phyloP scores from a whole-genome alignment of 805 yeast genomes.

The Spencermartinsiella europaea region DNA sequence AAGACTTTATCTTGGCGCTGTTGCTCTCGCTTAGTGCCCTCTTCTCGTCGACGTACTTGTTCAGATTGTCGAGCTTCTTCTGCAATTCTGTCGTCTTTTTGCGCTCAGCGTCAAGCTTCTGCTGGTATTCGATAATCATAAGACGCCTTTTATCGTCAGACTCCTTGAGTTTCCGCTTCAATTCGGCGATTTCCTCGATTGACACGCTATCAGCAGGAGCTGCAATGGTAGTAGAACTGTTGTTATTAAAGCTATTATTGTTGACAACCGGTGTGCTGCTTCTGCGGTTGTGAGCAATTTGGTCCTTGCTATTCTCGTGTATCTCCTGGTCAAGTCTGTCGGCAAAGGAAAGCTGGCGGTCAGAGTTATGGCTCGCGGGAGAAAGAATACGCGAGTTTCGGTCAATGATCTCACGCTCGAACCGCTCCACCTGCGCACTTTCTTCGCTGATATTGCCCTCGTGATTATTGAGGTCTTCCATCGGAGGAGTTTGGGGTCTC shows the following conservation, averaged over 20 bases:
- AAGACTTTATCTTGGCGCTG: constrained; percentile 13
- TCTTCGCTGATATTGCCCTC: neutral
- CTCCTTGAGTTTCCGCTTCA: constrained; percentile 14
- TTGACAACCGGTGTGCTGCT: neutral
- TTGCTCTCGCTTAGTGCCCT: neutral
- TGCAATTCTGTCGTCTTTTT: constrained; percentile 17
- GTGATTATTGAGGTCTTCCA: neutral
- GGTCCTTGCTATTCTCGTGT: neutral
- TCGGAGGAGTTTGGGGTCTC: neutral
- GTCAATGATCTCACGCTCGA: neutral
- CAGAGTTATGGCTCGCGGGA: neutral
- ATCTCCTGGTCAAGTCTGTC: neutral
- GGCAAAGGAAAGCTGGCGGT: neutral
- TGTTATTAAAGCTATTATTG: too few species aligned
- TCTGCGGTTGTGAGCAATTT: neutral
- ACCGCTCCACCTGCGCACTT: neutral
- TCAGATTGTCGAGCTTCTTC: constrained; percentile 12
- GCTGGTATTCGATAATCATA: constrained; percentile 20
- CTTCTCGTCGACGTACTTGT: constrained; percentile 1
- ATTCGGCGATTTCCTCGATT: constrained; percentile 1
- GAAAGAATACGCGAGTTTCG: neutral
- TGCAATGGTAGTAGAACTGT: too few species aligned
- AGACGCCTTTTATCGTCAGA: constrained; percentile 19
- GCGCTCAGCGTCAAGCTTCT: constrained; percentile 22
- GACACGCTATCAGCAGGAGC: neutral